Base-by-base conservation (phyloP, 768 basidiomycete genomes). In the Mycena capillaripes region DNA sequence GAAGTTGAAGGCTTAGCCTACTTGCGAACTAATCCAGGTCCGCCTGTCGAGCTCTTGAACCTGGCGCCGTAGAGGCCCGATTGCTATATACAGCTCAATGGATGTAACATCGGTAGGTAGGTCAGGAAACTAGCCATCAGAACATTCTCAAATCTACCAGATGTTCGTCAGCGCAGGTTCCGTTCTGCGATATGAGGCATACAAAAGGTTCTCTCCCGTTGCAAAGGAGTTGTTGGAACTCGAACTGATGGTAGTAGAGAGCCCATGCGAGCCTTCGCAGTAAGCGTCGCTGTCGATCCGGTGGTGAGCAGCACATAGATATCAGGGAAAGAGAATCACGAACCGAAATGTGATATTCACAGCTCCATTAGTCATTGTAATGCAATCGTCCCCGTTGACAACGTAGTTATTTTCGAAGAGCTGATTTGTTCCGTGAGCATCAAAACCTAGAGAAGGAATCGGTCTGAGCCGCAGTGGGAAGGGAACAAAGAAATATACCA, bases 11-110 rank as follows among this genome's bases (percentile, higher is more conserved):
- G 66, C 30, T 58, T 25, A 84, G 23, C 55, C 58, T 48, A 84
- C 82, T 84, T 84, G 52, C 76, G 72, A 3, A 80, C 79, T 27
- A 80, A 59, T 14, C 83, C 83, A 42, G 82, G 81, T 27, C 82
- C 83, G 21, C 83, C 83, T 2, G 81, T 82, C 82, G 81, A 84
- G 73, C 84, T 84, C 79, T 84, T 84, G 78, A 83, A 84, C n/a
- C 83, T 78, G 17, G 82, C 84, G 9, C 73, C 83, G 57, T 84
- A 84, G 21, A 84, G 74, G 11, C 80, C 75, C 57, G 79, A 75
- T 56, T 79, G 76, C 52, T 79, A 78, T 68, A 65, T 36, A 38
- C 62, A 61, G 53, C 38, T 65, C 53, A 65, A 65, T 65, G 40
- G 52, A 55, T 65, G 64, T 46, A 66, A 61, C 27, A 60, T 69